Evolutionary conservation across 176 grass and related monocot species (phyloP).

Genomic region (Microstegium vimineum): DNA sequence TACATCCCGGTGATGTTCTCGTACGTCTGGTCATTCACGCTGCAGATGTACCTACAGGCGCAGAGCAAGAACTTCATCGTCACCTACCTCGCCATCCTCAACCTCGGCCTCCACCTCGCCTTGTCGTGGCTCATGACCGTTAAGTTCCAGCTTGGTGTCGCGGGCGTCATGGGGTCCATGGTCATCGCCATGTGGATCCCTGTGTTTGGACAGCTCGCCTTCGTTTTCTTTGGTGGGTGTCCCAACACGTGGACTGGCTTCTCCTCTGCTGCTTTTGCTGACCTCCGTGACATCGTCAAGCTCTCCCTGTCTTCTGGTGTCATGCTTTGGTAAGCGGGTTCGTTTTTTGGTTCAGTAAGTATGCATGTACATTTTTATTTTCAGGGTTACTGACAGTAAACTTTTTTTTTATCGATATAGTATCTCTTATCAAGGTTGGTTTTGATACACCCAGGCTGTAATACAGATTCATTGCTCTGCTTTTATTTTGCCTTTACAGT

Average conservation of each 20-base stretch:
- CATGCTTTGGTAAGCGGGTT: slow-evolving; percentile 51
- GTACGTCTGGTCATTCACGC: slow-evolving; percentile 50
- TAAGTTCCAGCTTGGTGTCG: slow-evolving; percentile 41
- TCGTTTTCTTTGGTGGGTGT: slow-evolving; percentile 68
- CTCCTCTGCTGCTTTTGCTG: slow-evolving; percentile 42
- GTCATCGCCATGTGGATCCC: slow-evolving; percentile 62
- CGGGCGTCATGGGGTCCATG: slow-evolving; percentile 62
- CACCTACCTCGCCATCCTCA: slow-evolving; percentile 54
- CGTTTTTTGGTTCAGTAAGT: too few species aligned
- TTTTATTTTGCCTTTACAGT: background rate
- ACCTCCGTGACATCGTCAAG: slow-evolving; percentile 48
- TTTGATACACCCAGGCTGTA: too few species aligned
- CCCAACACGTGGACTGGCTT: slow-evolving; percentile 68
- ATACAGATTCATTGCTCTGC: too few species aligned
- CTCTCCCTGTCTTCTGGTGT: slow-evolving; percentile 72
- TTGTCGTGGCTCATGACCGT: slow-evolving; percentile 40
- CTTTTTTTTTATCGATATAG: background rate
- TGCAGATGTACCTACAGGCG: slow-evolving; percentile 87
- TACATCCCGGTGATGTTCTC: slow-evolving; percentile 73
- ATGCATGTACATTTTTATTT: too few species aligned
- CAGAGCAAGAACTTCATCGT: slow-evolving; percentile 74
- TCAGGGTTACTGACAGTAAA: too few species aligned
- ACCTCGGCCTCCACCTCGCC: slow-evolving; percentile 48
- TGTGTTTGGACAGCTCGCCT: slow-evolving; percentile 42
- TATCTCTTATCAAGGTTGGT: background rate